phyloP scores from a whole-genome alignment of 2,329 filamentous ascomycete genomes.

The Penicillium concentricum region DNA sequence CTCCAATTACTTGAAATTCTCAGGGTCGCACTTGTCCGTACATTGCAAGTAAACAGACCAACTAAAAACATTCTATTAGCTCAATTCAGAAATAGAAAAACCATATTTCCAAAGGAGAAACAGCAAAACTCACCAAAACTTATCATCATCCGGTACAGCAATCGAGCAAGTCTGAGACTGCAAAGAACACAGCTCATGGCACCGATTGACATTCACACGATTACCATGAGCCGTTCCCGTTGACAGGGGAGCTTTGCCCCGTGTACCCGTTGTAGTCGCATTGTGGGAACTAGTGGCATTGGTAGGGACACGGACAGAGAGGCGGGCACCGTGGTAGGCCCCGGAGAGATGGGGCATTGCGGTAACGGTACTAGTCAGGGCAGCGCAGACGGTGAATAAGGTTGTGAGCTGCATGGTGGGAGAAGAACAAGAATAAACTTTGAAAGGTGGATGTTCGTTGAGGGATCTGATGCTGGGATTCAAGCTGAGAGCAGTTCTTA shows the following conservation, averaged over 20 bases:
- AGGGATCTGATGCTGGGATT: background rate
- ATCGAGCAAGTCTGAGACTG: constrained; percentile 25
- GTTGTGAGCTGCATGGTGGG: constrained; percentile 24
- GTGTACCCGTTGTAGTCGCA: constrained; percentile 18
- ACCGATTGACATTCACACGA: constrained; percentile 15
- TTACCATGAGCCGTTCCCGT: constrained; percentile 11
- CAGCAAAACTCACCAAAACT: constrained; percentile 24
- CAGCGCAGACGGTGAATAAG: constrained; percentile 14
- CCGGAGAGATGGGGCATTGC: constrained; percentile 21
- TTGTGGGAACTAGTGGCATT: constrained; percentile 16
- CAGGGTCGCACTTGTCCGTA: constrained; percentile 17
- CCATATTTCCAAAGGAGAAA: no score
- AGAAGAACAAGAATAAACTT: background rate
- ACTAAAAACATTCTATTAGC: constrained; percentile 2
- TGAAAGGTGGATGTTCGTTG: background rate
- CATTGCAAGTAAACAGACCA: constrained; percentile 21
- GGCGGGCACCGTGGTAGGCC: constrained; percentile 15
- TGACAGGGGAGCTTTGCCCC: constrained; percentile 4
- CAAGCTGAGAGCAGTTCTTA: background rate
- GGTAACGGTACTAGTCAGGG: constrained; percentile 12
- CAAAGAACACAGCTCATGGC: constrained; percentile 26
- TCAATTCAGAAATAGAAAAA: background rate
- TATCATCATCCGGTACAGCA: constrained; percentile 26
- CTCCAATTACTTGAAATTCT: constrained; percentile 8
- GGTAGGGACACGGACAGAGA: constrained; percentile 11